These are phyloP conservation scores for Aegilops bicornis DNA, from an alignment of 176 grass and related monocot genomes.

Conservation along the genomic window DNA sequence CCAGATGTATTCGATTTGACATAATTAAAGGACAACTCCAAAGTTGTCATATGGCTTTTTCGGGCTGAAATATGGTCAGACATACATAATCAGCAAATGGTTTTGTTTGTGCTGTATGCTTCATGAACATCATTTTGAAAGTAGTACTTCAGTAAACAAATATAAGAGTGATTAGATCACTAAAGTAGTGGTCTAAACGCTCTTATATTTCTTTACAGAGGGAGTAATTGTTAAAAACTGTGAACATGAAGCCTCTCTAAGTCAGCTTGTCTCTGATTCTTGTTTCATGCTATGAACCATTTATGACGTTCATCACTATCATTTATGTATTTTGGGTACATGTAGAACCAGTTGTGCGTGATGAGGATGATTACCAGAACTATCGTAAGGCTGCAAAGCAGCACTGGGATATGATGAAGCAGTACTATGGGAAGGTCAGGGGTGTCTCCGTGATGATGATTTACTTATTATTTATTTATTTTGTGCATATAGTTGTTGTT, in stretches of 20 bases:
- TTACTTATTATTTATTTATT: conserved; percentile 9
- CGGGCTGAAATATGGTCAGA: neutral
- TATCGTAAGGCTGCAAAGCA: conserved; percentile 69
- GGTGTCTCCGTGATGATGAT: neutral
- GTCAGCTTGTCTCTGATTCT: neutral
- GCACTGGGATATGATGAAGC: conserved; percentile 87
- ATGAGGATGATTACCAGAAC: conserved; percentile 77
- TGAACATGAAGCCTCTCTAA: conserved; percentile 13
- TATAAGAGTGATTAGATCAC: too few species aligned
- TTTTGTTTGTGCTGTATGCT: neutral
- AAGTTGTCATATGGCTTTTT: neutral
- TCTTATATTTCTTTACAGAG: too few species aligned
- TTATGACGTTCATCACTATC: neutral
- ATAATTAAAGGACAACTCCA: neutral
- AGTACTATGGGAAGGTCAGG: conserved; percentile 87
- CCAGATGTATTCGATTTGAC: neutral
- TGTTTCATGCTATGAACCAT: neutral
- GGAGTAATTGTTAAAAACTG: conserved; percentile 1
- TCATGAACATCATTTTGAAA: neutral
- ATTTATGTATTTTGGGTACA: conserved; percentile 20
- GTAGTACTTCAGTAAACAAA: too few species aligned
- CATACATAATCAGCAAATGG: conserved; percentile 1
- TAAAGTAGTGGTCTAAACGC: too few species aligned
- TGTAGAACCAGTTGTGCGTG: conserved; percentile 36
- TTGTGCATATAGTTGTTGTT: neutral